phyloP scores from a whole-genome alignment of 2,329 filamentous ascomycete species.

The Xylariales sp. region DNA sequence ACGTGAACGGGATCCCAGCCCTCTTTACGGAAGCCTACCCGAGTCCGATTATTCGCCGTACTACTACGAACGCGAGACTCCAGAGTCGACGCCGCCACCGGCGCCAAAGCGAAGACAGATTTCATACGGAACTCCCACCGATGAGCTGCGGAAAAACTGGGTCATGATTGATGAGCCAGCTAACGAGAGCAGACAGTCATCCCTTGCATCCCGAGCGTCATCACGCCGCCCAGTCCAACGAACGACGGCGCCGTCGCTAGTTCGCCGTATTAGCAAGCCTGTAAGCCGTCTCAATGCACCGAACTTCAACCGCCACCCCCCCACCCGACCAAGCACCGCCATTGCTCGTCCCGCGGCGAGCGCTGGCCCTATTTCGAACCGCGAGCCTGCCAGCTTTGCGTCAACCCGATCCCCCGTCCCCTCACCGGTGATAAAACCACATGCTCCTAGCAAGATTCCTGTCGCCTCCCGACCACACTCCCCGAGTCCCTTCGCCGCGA shows the following conservation, averaged over 20 bases:
- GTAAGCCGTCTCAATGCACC: slow-evolving; percentile 52
- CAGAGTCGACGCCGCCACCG: slow-evolving; percentile 59
- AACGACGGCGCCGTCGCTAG: slow-evolving; percentile 46
- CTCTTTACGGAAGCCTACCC: slow-evolving; percentile 50
- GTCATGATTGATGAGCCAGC: slow-evolving; percentile 69
- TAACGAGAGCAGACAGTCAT: slow-evolving; percentile 39
- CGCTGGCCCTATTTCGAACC: slow-evolving; percentile 55
- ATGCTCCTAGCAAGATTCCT: slow-evolving; percentile 58
- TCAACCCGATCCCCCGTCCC: slow-evolving; percentile 57
- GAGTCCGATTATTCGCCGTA: slow-evolving; percentile 51
- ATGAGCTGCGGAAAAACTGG: slow-evolving; percentile 75
- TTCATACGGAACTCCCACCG: slow-evolving; percentile 56
- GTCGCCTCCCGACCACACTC: slow-evolving; percentile 49
- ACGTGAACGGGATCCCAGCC: slow-evolving; percentile 36
- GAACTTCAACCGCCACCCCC: slow-evolving; percentile 48
- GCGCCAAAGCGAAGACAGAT: slow-evolving; percentile 67
- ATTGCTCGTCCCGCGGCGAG: slow-evolving; percentile 55
- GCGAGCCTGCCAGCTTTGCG: slow-evolving; percentile 65
- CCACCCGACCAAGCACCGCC: slow-evolving; percentile 60
- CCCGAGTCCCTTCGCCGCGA: slow-evolving; percentile 40
- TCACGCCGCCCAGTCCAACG: slow-evolving; percentile 49
- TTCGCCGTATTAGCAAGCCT: slow-evolving; percentile 60
- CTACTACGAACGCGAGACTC: slow-evolving; percentile 49
- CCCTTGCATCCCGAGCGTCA: slow-evolving; percentile 41
- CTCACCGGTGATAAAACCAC: slow-evolving; percentile 37